These are phyloP conservation scores for Cordyceps pruinosa DNA, from an alignment of 2,329 filamentous ascomycete genomes.

Conservation along the genomic window DNA sequence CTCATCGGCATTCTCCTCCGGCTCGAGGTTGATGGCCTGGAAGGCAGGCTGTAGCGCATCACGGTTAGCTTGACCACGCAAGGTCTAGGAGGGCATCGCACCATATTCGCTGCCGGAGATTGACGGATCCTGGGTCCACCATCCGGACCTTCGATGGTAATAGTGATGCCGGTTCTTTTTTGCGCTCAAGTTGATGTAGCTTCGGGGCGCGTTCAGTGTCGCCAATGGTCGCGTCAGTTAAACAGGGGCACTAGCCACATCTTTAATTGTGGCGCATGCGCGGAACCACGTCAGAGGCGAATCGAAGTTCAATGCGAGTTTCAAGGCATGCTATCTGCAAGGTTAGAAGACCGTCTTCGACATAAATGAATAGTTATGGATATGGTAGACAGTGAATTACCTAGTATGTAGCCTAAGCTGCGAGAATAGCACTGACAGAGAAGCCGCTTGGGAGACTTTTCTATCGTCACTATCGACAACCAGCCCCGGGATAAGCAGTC, in stretches of 20 bases:
- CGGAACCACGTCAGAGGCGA: too few relatives aligned
- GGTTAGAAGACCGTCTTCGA: too few relatives aligned
- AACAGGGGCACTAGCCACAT: slow-evolving; percentile 3
- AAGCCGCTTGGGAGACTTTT: too few relatives aligned
- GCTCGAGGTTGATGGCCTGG: slow-evolving; percentile 86
- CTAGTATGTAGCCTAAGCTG: too few relatives aligned
- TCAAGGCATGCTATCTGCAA: too few relatives aligned
- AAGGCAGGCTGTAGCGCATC: slow-evolving; percentile 52
- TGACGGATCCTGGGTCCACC: background rate
- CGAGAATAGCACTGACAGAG: too few relatives aligned
- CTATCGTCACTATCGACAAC: too few relatives aligned
- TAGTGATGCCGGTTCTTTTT: background rate
- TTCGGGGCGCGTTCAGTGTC: background rate
- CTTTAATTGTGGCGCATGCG: slow-evolving; percentile 10
- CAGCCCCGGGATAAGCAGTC: too few relatives aligned
- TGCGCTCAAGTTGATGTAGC: background rate
- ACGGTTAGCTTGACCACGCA: slow-evolving; percentile 11
- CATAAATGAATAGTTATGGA: too few relatives aligned
- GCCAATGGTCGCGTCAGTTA: background rate
- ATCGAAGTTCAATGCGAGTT: too few relatives aligned
- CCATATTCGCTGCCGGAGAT: slow-evolving; percentile 13
- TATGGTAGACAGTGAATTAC: too few relatives aligned
- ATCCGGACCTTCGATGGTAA: slow-evolving; percentile 1
- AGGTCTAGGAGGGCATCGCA: background rate
- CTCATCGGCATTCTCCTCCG: slow-evolving; percentile 82